These are phyloP conservation scores for Mortierella sp. DNA, from an alignment of 371 early-diverging fungal species.

Conservation along the genomic window DNA sequence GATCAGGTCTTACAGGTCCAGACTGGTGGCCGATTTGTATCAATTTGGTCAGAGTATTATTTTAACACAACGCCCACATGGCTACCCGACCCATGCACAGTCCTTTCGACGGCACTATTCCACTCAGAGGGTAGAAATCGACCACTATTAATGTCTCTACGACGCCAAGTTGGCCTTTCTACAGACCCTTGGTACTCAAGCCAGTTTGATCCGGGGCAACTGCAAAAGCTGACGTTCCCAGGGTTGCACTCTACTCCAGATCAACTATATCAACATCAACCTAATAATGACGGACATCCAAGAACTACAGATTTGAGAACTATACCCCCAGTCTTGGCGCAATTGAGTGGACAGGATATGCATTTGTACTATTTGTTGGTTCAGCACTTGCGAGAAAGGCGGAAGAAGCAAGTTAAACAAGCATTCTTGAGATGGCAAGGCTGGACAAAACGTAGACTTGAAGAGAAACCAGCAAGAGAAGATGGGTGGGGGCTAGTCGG, in stretches of 20 bases:
- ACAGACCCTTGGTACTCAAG: conserved; percentile 26
- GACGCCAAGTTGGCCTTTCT: not conserved
- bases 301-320: not conserved
- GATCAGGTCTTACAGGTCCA: conserved; percentile 31
- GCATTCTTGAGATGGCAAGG: conserved; percentile 29
- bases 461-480: conserved; percentile 16
- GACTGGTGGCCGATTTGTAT: conserved; percentile 39
- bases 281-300: not conserved
- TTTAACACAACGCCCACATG: conserved; percentile 22
- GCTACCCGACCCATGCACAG: conserved; percentile 34
- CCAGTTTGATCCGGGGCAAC: conserved; percentile 21
- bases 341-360: conserved; percentile 39
- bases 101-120: conserved; percentile 7
- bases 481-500: conserved; percentile 32
- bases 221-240: conserved; percentile 22
- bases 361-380: conserved; percentile 32
- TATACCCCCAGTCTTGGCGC: conserved; percentile 40
- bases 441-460: conserved; percentile 21
- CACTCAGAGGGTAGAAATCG: not conserved
- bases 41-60: conserved; percentile 52
- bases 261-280: not conserved
- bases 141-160: not conserved
- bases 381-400: conserved; percentile 13
- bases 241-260: conserved; percentile 7
- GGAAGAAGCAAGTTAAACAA: conserved; percentile 6